Evolutionary conservation across 305 asterid genomes (phyloP), one percentile per base, ranked within the genome.

Genomic region (Rubia tinctorum): DNA sequence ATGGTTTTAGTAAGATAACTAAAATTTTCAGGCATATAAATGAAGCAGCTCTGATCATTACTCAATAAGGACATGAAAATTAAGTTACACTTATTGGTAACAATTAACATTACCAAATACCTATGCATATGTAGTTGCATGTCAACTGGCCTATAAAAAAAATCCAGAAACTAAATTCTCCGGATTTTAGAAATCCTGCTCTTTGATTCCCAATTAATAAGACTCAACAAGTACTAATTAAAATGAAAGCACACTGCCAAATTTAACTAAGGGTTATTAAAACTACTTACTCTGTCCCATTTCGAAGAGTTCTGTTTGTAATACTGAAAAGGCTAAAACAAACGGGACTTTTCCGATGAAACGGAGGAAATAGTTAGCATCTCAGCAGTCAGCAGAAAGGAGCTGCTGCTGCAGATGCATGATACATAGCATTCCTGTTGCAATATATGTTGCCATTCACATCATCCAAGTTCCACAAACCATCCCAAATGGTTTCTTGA

Each of bases 391-490:
- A 82, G 62, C 76, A 77, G 73, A 80, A 80, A 59, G 79, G 63
- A 62, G 79, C 51, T 30, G 51, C 70, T 66, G 59, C 58, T 6
- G 75, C 66, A 42, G 66, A 72, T 59, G 45, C 40, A 18, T 66
- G 80, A 72, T 70, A 69, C 12, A 40, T 65, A 74, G 66, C 58
- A 71, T 72, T 79, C 76, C 79, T 78, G 14, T 75, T 27, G 61
- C 71, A 27, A 59, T 66, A 75, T 43, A 80, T 73, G 61, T 72
- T 81, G 8, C 90, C 87, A 73, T 81, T 82, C 47, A 80, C 62
- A 74, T 85, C 91, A 79, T 88, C 96, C 81, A 90, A 51, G 82
- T 86, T 90, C 96, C 96, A 90, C 56, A 90, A 68, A 13, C 87
- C 88, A 75, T 86, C 94, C 93, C 96, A 92, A 61, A 77, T 75